These are phyloP conservation scores for Dryas octopetala DNA, from an alignment of 306 rosid genomes.

Conservation along the genomic window DNA sequence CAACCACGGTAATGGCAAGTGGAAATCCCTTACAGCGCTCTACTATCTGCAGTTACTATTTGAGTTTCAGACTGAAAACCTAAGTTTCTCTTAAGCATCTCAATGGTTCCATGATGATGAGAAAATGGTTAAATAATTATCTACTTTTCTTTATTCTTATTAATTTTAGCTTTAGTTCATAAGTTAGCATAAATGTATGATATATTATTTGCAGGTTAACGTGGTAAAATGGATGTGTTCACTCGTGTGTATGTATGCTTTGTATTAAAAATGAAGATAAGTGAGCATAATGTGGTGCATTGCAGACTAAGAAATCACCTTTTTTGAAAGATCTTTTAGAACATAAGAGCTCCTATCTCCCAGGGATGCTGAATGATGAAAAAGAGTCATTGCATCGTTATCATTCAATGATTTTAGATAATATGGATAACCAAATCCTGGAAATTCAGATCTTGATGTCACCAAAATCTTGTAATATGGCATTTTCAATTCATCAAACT, in stretches of 20 bases:
- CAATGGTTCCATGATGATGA: neutral
- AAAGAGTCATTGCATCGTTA: conserved; percentile 37
- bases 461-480: conserved; percentile 35
- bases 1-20: conserved; percentile 41
- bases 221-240: neutral
- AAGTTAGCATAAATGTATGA: neutral
- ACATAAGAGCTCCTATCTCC: conserved; percentile 12
- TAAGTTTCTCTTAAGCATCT: neutral
- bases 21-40: conserved; percentile 46
- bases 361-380: conserved; percentile 35
- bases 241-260: neutral
- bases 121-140: neutral
- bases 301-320: conserved; percentile 42
- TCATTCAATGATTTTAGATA: conserved; percentile 35
- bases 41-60: conserved; percentile 44
- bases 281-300: neutral
- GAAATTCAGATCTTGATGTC: conserved; percentile 23
- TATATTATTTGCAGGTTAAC: neutral
- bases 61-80: neutral
- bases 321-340: conserved; percentile 22
- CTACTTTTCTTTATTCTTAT: neutral
- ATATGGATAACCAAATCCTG: conserved; percentile 19
- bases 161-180: neutral
- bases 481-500: conserved; percentile 27
- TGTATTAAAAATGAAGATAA: neutral